Conservation (phyloP, 345 rosid species). For the Noccaea caerulescens region DNA sequence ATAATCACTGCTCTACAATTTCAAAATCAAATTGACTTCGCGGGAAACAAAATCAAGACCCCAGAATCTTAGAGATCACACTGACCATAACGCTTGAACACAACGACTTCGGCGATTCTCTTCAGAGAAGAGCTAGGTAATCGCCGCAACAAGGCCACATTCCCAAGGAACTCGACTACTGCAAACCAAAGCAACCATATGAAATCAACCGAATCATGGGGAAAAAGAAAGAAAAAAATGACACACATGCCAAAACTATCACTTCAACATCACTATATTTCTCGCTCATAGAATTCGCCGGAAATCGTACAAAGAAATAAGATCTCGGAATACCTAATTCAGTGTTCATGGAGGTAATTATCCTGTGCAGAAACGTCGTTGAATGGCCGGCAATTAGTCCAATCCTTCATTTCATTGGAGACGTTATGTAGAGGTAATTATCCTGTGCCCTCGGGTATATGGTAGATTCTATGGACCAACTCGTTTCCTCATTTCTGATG, state of each 20-base stretch:
- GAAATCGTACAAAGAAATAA: not conserved
- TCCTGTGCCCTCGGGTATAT: not conserved
- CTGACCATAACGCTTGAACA: conserved; percentile 61
- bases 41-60: not conserved
- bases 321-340: conserved; percentile 49
- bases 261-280: not conserved
- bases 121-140: conserved; percentile 69
- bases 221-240: not conserved
- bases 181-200: conserved; percentile 33
- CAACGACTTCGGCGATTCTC: conserved; percentile 61
- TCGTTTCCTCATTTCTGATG: not conserved
- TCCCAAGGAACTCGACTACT: conserved; percentile 76
- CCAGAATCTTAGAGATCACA: conserved; percentile 25
- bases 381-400: not conserved
- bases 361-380: conserved; percentile 15
- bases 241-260: not conserved
- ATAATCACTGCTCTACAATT: too few relatives aligned
- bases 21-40: not conserved
- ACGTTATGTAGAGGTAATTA: too few relatives aligned
- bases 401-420: not conserved
- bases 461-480: not conserved
- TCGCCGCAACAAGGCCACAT: conserved; percentile 74
- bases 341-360: conserved; percentile 48
- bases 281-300: not conserved
- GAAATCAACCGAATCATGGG: not conserved